These are phyloP conservation scores for Fusarium drepaniforme DNA, from an alignment of 2,329 filamentous ascomycete genomes.

Conservation along the genomic window DNA sequence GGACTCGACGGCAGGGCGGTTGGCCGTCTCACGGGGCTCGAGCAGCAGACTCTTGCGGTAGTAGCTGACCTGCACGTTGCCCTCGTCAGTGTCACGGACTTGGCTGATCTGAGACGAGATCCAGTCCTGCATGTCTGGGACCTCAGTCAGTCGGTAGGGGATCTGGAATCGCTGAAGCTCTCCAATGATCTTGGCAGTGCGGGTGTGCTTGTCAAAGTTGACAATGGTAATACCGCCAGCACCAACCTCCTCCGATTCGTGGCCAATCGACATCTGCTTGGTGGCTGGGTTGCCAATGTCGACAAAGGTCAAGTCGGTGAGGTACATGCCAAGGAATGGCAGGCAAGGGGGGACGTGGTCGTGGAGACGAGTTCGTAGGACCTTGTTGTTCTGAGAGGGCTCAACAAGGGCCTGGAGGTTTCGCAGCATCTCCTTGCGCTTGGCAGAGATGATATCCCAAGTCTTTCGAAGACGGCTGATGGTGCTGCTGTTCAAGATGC, in stretches of 20 bases:
- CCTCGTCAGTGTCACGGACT: conserved; percentile 72
- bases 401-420: conserved; percentile 88
- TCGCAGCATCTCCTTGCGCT: conserved; percentile 84
- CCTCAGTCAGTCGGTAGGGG: conserved; percentile 84
- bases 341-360: conserved; percentile 92
- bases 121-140: conserved; percentile 94
- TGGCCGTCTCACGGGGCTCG: conserved; percentile 75
- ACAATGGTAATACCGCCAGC: conserved; percentile 81
- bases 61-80: conserved; percentile 71
- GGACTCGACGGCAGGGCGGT: conserved; percentile 49
- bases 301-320: conserved; percentile 96
- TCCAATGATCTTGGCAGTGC: conserved; percentile 94
- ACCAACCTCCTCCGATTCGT: conserved; percentile 69
- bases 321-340: conserved; percentile 94
- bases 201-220: conserved; percentile 97
- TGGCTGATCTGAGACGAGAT: conserved; percentile 84
- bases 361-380: conserved; percentile 84
- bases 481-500: conserved; percentile 91
- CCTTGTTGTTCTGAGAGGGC: conserved; percentile 90
- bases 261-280: conserved; percentile 72
- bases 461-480: conserved; percentile 90
- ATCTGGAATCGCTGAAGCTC: conserved; percentile 97
- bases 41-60: conserved; percentile 88
- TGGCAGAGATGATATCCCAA: conserved; percentile 89
- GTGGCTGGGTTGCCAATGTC: conserved; percentile 93